Base-by-base conservation (phyloP, 805 yeast species). In the Candida lessepsii region DNA sequence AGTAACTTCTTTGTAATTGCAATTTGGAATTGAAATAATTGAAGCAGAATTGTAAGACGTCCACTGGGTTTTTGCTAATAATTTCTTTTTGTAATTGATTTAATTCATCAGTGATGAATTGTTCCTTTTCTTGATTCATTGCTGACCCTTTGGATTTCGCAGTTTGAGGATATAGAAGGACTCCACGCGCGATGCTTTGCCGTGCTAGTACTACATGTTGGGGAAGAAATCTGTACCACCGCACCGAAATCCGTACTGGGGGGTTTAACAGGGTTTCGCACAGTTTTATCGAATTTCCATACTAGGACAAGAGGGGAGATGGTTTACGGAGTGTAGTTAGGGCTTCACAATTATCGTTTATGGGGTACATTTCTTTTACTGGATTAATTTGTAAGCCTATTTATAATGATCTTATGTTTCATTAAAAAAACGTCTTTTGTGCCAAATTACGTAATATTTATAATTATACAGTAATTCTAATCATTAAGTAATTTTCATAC, bases 41-140 rank as follows among this genome's bases (percentile, higher is more conserved):
- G 41, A 86, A 83, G 53, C 90, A 82, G 63, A 84, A 86, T 54
- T 85, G 89, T 42, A 86, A 58, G 9, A 85, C 66, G 54, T 85
- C 91, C 10, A 67, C 55, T 1, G 95, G 95, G 50, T 81, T 76
- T 47, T 68, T 65, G 29, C 66, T 53, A 35, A 55, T 48, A 38
- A 68, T 59, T 54, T 80, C 84, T 54, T 70, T 74, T 58, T 80
- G 82, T 56, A 83, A 78, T 46, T 71, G 78, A 51, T 75, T 74
- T 58, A 84, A 70, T 60, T 82, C 90, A 40, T 74, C 75, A 15
- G 54, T 52, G 17, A 46, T 37, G 39, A 46, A 45, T 31, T 41
- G 49, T 24, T 44, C 35, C 27, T 32, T 32, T 13, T 32, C 35
- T 32, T 32, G 35, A 32, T 32, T 32, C 35, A 32, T 32, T 32